Base-by-base conservation (phyloP, 208 protist species). In the Trypanosomatidae sp. region DNA sequence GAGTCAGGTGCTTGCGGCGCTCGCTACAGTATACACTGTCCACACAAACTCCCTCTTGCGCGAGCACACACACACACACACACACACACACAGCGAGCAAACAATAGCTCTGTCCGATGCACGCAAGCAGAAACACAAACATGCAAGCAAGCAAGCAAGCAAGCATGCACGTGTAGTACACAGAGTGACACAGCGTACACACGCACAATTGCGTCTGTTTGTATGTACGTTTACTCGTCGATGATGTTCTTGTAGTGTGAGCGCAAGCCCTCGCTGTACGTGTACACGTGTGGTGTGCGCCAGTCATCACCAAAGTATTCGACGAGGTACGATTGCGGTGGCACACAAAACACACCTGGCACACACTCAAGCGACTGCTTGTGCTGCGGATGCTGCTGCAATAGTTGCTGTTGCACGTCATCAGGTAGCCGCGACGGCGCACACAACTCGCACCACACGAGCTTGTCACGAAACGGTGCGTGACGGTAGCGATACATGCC, bases 201-300 rank as follows among this genome's bases (percentile, higher is more conserved):
- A n/a, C n/a, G n/a, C n/a, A n/a, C n/a, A n/a, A n/a, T n/a, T n/a
- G 28, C 28, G 13, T 10, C 13, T 43, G 20, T 43, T 13, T 15
- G 6, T 8, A 15, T 43, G 23, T 39, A 51, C 41, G 38, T 27
- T 23, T 56, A 92, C 54, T 92, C 77, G 0, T 38, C 28, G 25
- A 94, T 77, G 24, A 94, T 86, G 43, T 92, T 94, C 44, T 74
- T 72, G 50, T 82, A 94, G 50, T 87, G 73, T n/a, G 56, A 50
- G 0, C 38, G 28, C 2, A 94, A 53, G 0, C 79, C 87, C 22
- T 94, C 77, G 1, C 42, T 43, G 57, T 94, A 94, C 6, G 73
- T 58, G 48, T 71, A 92, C 40, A 62, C 23, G 45, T 71, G 71
- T 8, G 79, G 82, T 1, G 55, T 77, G 0, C 48, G 30, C 83